Evolutionary conservation across 495 filamentous ascomycete genomes (phyloP), one percentile per base, ranked within the genome.

Genomic region (Glonium stellatum): DNA sequence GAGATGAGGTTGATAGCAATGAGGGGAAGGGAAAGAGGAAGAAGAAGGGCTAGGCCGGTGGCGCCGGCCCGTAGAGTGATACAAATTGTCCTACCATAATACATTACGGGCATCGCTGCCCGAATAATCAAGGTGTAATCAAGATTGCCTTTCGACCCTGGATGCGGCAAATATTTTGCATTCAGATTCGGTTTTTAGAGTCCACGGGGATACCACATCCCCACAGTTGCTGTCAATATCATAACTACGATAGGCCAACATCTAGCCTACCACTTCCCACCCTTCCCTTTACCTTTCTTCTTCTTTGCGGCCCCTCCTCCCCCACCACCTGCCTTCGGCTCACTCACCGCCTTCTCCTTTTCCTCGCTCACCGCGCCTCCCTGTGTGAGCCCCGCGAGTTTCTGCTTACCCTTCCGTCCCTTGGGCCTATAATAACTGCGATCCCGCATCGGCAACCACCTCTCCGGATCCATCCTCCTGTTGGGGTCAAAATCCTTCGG

Each of bases 391-490:
- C 87, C 88, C 25, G 80, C 82, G 15, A 80, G 84, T 69, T 83
- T 85, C 77, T 87, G 88, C 79, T 89, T 92, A 11, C 89, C 89
- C 79, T 95, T 97, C 71, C 84, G 86, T 11, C 91, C 90, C 75
- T 95, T 95, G 13, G 92, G 92, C 52, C 86, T 76, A 74, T 96
- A 99, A 46, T 81, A 86, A 62, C 88, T 95, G 15, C 93, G 80
- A 68, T 99, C 93, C 51, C 85, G 81, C 58, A 97, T 75, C 22
- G 93, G 92, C 59, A 97, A 73, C 93, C 93, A 99, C 51, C 93
- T 76, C 73, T 99, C 95, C 1, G 88, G 86, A 68, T 97, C 93
- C 5, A 87, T 77, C 47, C 81, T 82, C 78, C 90, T 96, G 66
- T 75, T 80, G 37, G 79, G 72, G 60, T 85, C 89, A 66, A 85